Evolutionary conservation across 768 basidiomycete species (phyloP).

Genomic region (Cystofilobasidium macerans): DNA sequence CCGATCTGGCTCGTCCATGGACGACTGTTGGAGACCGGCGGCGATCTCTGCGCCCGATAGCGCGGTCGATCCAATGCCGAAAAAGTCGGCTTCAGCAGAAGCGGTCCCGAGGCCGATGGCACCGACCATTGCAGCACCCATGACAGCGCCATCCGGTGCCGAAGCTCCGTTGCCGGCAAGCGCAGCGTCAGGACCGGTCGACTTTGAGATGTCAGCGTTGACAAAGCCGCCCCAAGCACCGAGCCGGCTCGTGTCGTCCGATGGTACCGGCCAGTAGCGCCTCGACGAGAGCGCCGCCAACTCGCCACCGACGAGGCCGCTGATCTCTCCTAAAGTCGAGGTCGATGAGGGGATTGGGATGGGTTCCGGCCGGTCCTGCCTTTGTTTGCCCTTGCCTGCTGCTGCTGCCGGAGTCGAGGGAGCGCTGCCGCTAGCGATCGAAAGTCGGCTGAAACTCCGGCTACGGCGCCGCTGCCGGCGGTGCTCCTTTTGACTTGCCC

Average conservation of each 20-base stretch:
- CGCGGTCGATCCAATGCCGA: slow-evolving; percentile 32
- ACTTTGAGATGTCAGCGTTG: neutral
- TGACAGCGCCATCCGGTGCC: no score
- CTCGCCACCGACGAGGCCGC: neutral
- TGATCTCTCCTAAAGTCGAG: neutral
- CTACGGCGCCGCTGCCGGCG: slow-evolving; percentile 6
- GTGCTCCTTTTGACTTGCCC: neutral
- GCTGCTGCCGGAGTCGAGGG: neutral
- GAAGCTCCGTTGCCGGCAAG: no score
- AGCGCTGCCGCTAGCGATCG: neutral
- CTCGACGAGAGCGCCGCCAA: neutral
- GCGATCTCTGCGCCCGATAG: slow-evolving; percentile 27
- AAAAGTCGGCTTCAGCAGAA: slow-evolving; percentile 37
- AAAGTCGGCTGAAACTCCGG: neutral
- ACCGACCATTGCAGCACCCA: no score
- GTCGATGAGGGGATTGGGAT: neutral
- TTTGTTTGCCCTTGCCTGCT: neutral
- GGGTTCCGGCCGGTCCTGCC: neutral
- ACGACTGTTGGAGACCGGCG: neutral
- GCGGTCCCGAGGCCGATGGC: no score
- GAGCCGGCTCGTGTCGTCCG: slow-evolving; percentile 60
- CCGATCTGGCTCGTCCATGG: neutral
- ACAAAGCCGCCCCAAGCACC: slow-evolving; percentile 49
- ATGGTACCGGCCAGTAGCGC: slow-evolving; percentile 54
- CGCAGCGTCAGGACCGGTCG: slow-evolving; percentile 1